Percentiles rank a stretch among this genome's conserved stretches.
phyloP scores from a whole-genome alignment of 305 asterid genomes.

The Plantago lanceolata region DNA sequence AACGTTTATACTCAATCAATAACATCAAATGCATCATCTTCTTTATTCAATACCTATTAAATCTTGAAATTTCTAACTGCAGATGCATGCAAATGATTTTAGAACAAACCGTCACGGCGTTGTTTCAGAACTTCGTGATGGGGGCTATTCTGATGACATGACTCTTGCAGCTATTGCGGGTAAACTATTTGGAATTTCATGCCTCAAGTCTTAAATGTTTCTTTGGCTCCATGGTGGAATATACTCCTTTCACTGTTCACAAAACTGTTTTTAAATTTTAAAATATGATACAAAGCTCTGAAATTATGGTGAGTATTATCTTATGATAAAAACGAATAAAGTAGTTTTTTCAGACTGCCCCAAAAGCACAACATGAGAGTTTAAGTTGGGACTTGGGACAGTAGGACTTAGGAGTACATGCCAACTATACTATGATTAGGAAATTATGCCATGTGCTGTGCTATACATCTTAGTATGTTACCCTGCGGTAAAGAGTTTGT shows the following conservation, averaged over 20 bases:
- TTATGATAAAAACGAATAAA: no score
- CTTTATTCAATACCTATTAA: conserved; percentile 20
- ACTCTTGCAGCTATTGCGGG: conserved; percentile 98
- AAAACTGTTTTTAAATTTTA: no score
- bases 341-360: no score
- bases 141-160: conserved; percentile 99
- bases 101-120: conserved; percentile 76
- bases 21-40: conserved; percentile 6
- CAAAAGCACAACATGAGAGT: no score
- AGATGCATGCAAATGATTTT: conserved; percentile 99
- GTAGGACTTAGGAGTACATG: not conserved
- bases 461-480: not conserved
- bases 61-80: conserved; percentile 27
- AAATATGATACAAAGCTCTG: no score
- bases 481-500: no score
- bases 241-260: conserved; percentile 10
- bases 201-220: not conserved
- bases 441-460: conserved; percentile 8
- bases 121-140: conserved; percentile 83
- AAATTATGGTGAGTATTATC: no score
- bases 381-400: not conserved
- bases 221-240: no score
- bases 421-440: conserved; percentile 5
- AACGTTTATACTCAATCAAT: conserved; percentile 28
- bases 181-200: conserved; percentile 24